These are phyloP conservation scores for Colletotrichum endophyticum DNA, from an alignment of 2,329 filamentous ascomycete genomes.

Conservation along the genomic window DNA sequence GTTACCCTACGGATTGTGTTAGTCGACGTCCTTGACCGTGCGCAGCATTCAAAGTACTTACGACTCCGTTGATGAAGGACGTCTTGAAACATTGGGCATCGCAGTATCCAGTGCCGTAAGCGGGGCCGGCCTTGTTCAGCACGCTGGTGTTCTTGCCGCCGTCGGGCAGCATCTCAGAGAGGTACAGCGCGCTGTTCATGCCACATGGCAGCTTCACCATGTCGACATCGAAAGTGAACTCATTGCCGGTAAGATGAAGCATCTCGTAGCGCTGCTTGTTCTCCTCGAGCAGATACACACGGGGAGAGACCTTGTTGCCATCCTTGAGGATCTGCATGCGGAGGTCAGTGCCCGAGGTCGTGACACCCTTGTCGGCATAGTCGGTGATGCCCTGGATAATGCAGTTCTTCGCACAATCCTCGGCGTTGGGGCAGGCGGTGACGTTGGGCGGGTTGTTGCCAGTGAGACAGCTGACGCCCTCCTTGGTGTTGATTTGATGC, in stretches of 20 bases:
- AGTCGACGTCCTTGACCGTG: constrained; percentile 20
- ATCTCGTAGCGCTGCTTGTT: constrained; percentile 60
- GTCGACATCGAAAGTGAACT: constrained; percentile 71
- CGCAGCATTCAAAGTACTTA: constrained; percentile 38
- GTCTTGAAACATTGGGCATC: constrained; percentile 58
- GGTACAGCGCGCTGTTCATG: constrained; percentile 70
- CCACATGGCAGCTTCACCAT: constrained; percentile 68
- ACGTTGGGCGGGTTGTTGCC: constrained; percentile 33
- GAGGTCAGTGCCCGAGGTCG: constrained; percentile 22
- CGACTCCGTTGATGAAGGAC: constrained; percentile 48
- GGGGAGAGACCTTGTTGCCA: constrained; percentile 35
- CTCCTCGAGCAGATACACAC: constrained; percentile 61
- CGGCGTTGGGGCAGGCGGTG: constrained; percentile 48
- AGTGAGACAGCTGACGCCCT: constrained; percentile 26
- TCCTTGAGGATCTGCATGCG: constrained; percentile 31
- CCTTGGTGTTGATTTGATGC: constrained; percentile 38
- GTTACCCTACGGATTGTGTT: constrained; percentile 49
- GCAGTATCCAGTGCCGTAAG: constrained; percentile 66
- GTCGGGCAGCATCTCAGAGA: constrained; percentile 66
- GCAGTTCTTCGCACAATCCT: constrained; percentile 54
- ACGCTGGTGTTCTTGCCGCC: constrained; percentile 57
- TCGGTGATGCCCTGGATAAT: constrained; percentile 52
- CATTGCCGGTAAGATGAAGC: constrained; percentile 62
- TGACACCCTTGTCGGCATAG: constrained; percentile 41
- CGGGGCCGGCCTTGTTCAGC: constrained; percentile 60